phyloP scores from a whole-genome alignment of 148 eudicot genomes.

The Fallopia convolvulus region DNA sequence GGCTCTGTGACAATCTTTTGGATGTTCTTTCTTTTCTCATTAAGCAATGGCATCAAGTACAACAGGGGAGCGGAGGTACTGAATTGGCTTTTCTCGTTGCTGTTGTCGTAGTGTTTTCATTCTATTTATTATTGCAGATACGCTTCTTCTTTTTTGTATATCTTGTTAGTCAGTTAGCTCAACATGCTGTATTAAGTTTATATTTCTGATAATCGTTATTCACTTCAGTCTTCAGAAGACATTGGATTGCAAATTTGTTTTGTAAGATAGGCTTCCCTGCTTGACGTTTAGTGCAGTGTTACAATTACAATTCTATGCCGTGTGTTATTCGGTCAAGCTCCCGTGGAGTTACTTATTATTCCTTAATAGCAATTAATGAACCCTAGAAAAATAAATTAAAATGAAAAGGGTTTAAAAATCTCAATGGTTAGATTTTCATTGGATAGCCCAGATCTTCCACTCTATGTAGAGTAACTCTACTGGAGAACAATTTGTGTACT shows the following conservation, averaged over 20 bases:
- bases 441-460: too few relatives aligned
- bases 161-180: background rate
- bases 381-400: too few relatives aligned
- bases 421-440: too few relatives aligned
- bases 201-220: background rate
- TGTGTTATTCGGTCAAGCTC: too few relatives aligned
- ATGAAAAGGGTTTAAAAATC: too few relatives aligned
- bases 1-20: conserved; percentile 31
- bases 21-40: conserved; percentile 44
- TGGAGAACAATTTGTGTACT: too few relatives aligned
- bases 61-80: conserved; percentile 77
- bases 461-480: too few relatives aligned
- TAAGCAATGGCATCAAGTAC: conserved; percentile 69
- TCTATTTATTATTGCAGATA: background rate
- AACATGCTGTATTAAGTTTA: background rate
- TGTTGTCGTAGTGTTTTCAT: background rate
- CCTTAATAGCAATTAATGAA: too few relatives aligned
- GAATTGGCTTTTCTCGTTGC: background rate
- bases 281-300: too few relatives aligned
- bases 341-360: too few relatives aligned
- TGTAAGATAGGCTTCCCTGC: background rate
- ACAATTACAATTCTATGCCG: too few relatives aligned
- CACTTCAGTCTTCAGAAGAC: background rate
- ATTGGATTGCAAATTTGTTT: background rate
- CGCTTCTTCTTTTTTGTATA: background rate